Base-by-base conservation (phyloP, 2,329 filamentous ascomycete genomes). In the Diaporthe velutina region DNA sequence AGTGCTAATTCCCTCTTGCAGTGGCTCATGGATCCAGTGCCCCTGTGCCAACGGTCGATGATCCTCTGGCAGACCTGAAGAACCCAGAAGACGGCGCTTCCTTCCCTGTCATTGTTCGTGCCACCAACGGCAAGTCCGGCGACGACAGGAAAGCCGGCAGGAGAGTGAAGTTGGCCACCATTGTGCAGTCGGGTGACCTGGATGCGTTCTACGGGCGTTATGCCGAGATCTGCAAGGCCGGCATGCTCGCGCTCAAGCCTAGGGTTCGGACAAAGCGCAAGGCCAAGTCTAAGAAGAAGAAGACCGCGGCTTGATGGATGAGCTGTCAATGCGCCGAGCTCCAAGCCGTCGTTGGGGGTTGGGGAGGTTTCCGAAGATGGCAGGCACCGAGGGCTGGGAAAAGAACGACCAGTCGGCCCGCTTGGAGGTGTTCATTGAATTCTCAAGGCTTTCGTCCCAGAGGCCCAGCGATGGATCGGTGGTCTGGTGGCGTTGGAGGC, bases 241-340 rank as follows among this genome's bases (percentile, higher is more conserved):
- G 95, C 8, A 98, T 98, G 95, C 89, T 90, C 66, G 92, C 93
- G 10, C 82, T 99, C 85, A 98, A 98, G 90, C 98, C 98, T 82
- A 90, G 97, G 79, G 96, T 98, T 85, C 90, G 95, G 81, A 98
- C 93, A 84, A 96, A 95, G 89, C 92, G 93, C 86, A 94, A 94
- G 82, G 92, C 93, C 79, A 94, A 93, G 83, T 95, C 93, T 77
- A 94, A 93, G 86, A 91, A 88, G 85, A 94, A 92, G 86, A 92
- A 90, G 84, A 84, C 83, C 0, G 80, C 79, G 25, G 64, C 73
- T 55, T 70, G n/a, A n/a, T n/a, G n/a, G 38, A 25, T 40, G 19
- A 22, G 33, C 10, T 22, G 33, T 7, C 10, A 64, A 25, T 17
- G 6, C 2, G 15, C 3, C 13, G 60, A 22, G 17, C 38, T 57